Base-by-base conservation (phyloP, 2,329 filamentous ascomycete genomes). In the Sporothrix schenckii region DNA sequence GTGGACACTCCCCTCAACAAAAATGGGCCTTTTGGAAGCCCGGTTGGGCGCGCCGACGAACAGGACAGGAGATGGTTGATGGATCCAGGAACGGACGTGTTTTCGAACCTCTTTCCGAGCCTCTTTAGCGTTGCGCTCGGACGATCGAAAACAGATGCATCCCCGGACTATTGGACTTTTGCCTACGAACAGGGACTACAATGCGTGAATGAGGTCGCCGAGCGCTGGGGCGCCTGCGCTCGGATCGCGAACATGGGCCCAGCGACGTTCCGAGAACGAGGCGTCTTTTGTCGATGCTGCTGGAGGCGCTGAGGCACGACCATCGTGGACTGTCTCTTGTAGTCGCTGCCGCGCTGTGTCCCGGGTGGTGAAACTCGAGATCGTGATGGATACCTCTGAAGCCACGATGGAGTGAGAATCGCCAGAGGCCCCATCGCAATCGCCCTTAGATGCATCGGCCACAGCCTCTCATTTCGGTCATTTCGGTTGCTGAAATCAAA, bases 101-200 rank as follows among this genome's bases (percentile, higher is more conserved):
- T 24, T 61, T 16, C 13, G 11, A 19, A 19, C 19, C 3, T 21
- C 4, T 6, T 6, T 13, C 19, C 19, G 19, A 0, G 41, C 10
- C 41, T 44, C 34, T 24, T 24, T 60, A 61, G 56, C 56, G 56
- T 7, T 61, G n/a, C 56, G 56, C 56, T 61, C 27, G 19, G 56
- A 61, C 39, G 39, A 24, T 44, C 6, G n/a, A 16, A n/a, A 58
- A 21, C 27, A 34, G 14, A 53, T 6, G 50, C 53, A 9, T 34
- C 34, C 34, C 34, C 34, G 34, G 34, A 34, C 34, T 34, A 34
- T 34, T 34, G 34, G 7, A 24, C 53, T 30, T 56, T 13, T 27
- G 11, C 41, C 24, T 30, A 3, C 27, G 27, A 30, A 16, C 9
- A 53, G 19, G 24, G 54, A 11, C 27, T 30, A 30, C 27, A 5